Percentiles rank a stretch among this genome's conserved stretches.
phyloP scores from a whole-genome alignment of 441 rosid genomes.

The Kokia cookei region DNA sequence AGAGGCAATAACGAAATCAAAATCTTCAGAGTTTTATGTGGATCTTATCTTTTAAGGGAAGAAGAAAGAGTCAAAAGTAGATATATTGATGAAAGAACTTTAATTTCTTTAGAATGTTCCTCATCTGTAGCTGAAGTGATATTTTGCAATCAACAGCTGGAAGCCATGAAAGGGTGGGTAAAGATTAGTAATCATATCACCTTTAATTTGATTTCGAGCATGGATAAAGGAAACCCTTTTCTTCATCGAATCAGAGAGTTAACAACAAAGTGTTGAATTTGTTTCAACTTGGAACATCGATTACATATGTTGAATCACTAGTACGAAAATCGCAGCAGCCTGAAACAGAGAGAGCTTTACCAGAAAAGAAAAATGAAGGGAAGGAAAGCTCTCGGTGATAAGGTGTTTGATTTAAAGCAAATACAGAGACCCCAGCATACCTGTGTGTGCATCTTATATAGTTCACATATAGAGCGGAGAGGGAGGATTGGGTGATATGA shows the following conservation, averaged over 20 bases:
- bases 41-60: neutral
- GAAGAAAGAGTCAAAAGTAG: neutral
- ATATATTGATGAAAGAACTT: neutral
- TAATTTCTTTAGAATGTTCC: neutral
- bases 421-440: neutral
- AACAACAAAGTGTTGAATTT: neutral
- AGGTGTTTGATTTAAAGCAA: neutral
- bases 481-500: no score
- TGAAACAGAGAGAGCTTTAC: neutral
- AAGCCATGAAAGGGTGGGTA: neutral
- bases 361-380: neutral
- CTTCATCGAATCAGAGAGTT: neutral
- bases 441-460: neutral
- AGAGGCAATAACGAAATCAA: neutral
- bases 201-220: neutral
- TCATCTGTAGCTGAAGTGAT: neutral
- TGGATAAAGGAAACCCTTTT: neutral
- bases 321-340: neutral
- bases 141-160: neutral
- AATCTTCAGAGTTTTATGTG: neutral
- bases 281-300: neutral
- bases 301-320: neutral
- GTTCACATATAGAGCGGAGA: neutral
- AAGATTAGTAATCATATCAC: neutral
- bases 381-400: neutral